phyloP scores from a whole-genome alignment of 2,329 filamentous ascomycete genomes.

The Moelleriella libera region DNA sequence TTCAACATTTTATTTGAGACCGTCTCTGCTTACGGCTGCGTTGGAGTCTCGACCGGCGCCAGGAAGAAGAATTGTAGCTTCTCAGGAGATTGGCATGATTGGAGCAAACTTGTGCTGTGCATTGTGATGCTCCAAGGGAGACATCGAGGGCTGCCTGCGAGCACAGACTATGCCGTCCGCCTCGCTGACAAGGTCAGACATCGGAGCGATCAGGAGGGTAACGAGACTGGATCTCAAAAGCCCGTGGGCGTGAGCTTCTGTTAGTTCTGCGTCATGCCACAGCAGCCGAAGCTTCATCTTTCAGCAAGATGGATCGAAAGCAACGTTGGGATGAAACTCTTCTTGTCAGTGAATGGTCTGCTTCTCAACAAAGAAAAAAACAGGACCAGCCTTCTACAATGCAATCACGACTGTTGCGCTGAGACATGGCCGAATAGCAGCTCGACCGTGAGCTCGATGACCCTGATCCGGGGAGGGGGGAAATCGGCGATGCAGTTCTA shows the following conservation, averaged over 20 bases:
- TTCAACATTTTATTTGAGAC: constrained; percentile 49
- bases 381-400: too few relatives aligned
- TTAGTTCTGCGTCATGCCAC: background rate
- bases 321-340: too few relatives aligned
- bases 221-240: background rate
- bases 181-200: constrained; percentile 21
- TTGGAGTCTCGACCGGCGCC: constrained; percentile 45
- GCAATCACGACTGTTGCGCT: too few relatives aligned
- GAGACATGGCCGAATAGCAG: too few relatives aligned
- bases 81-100: constrained; percentile 35
- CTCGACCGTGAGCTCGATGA: too few relatives aligned
- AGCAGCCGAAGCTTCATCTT: background rate
- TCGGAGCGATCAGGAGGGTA: constrained; percentile 15
- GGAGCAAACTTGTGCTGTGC: constrained; percentile 43
- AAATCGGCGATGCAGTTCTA: too few relatives aligned
- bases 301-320: too few relatives aligned
- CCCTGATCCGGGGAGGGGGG: too few relatives aligned
- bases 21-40: constrained; percentile 43
- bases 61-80: constrained; percentile 40
- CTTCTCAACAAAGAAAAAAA: too few relatives aligned
- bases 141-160: constrained; percentile 37
- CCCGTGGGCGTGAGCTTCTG: background rate
- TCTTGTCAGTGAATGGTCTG: too few relatives aligned
- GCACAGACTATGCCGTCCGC: constrained; percentile 37
- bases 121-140: constrained; percentile 42